phyloP scores from a whole-genome alignment of 2,329 filamentous ascomycete species.

The Aspergillus sp. region DNA sequence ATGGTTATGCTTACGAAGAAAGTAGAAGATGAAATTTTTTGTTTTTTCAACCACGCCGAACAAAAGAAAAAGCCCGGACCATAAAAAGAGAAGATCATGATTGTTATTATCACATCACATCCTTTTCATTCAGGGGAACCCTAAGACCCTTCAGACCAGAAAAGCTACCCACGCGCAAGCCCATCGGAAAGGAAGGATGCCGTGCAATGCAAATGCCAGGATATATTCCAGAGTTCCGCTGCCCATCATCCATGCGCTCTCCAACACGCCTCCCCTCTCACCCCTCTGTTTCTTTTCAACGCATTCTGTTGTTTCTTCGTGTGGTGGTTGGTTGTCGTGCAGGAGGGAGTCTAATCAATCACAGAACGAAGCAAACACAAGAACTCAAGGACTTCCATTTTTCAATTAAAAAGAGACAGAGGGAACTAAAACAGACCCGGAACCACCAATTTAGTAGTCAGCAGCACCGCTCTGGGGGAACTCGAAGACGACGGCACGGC shows the following conservation, averaged over 20 bases:
- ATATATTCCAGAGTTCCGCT: neutral
- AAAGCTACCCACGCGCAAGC: slow-evolving; percentile 5
- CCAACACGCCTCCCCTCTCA: neutral
- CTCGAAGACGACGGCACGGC: slow-evolving; percentile 95
- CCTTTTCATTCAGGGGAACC: slow-evolving; percentile 11
- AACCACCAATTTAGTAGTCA: slow-evolving; percentile 70
- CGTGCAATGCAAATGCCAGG: neutral
- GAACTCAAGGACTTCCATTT: neutral
- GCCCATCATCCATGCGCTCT: neutral
- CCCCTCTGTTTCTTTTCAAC: neutral
- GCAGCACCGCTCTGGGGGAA: slow-evolving; percentile 80
- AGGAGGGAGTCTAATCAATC: too few species aligned
- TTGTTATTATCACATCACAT: slow-evolving; percentile 23
- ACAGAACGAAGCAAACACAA: slow-evolving; percentile 11
- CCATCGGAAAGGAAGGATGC: slow-evolving; percentile 1
- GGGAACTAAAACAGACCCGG: slow-evolving; percentile 6
- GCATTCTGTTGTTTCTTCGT: slow-evolving; percentile 2
- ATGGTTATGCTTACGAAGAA: neutral
- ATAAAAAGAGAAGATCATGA: slow-evolving; percentile 18
- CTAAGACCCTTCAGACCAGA: slow-evolving; percentile 8
- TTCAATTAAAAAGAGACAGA: slow-evolving; percentile 16
- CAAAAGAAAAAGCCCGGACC: slow-evolving; percentile 18
- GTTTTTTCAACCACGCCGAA: slow-evolving; percentile 19
- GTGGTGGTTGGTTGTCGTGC: slow-evolving; percentile 5
- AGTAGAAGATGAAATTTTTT: slow-evolving; percentile 9